These are phyloP conservation scores for Cyclotella baltica DNA, from an alignment of 108 stramenopile genomes.

Conservation along the genomic window DNA sequence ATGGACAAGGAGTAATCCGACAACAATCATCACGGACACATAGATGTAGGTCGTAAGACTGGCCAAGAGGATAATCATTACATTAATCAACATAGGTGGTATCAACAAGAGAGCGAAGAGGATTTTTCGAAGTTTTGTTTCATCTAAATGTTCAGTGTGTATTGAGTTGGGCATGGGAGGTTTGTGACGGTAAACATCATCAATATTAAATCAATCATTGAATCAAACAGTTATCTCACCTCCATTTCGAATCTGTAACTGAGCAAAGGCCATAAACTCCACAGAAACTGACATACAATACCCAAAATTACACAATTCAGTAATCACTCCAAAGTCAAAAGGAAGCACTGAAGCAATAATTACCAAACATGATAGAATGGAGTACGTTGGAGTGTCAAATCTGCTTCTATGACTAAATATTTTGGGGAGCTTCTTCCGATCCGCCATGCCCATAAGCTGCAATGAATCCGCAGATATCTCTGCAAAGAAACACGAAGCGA, in stretches of 20 bases:
- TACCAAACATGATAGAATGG: conserved; percentile 61
- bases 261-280: conserved; percentile 1
- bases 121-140: not conserved
- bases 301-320: conserved; percentile 14
- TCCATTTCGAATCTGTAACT: not conserved
- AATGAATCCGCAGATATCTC: conserved; percentile 93
- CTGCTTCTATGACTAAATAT: conserved; percentile 72
- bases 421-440: conserved; percentile 89
- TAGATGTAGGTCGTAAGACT: not conserved
- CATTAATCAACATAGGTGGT: not conserved
- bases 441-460: conserved; percentile 77
- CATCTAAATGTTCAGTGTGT: not conserved
- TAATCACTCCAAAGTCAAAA: conserved; percentile 3
- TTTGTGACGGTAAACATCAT: too few relatives aligned
- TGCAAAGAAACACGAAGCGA: conserved; percentile 94
- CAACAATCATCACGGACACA: not conserved
- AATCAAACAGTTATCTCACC: not conserved
- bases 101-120: conserved; percentile 4
- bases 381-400: conserved; percentile 90
- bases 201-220: not conserved
- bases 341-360: not conserved
- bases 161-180: not conserved
- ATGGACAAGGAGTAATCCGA: not conserved
- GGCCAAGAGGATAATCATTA: not conserved
- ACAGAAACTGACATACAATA: conserved; percentile 6